phyloP scores from a whole-genome alignment of 805 yeast species.

The Hanseniaspora nectarophila region DNA sequence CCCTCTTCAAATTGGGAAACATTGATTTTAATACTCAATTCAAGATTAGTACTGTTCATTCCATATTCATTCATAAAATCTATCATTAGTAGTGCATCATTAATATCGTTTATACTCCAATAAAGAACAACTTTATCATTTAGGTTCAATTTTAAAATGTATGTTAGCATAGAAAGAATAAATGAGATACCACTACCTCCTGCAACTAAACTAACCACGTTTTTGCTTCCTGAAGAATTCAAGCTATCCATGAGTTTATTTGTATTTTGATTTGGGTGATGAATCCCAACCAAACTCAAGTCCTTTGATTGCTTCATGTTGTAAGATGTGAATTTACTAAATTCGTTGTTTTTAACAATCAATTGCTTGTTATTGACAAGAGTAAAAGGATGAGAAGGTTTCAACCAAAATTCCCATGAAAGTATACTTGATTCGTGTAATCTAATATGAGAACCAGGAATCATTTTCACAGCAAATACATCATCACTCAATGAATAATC shows the following conservation, averaged over 20 bases:
- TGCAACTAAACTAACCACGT: constrained; percentile 35
- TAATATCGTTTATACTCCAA: constrained; percentile 43
- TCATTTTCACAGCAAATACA: background rate
- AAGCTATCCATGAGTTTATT: constrained; percentile 31
- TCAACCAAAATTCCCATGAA: constrained; percentile 36
- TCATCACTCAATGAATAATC: constrained; percentile 16
- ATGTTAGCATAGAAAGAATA: constrained; percentile 29
- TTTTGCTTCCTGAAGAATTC: background rate
- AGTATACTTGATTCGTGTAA: constrained; percentile 30
- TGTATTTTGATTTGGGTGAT: constrained; percentile 20
- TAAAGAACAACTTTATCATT: constrained; percentile 26
- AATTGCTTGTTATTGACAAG: constrained; percentile 35
- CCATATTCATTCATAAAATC: constrained; percentile 17
- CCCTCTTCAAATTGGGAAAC: background rate
- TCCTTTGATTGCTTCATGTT: background rate
- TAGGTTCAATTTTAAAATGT: background rate
- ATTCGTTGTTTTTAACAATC: constrained; percentile 4
- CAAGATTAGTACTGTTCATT: background rate
- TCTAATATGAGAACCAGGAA: constrained; percentile 51
- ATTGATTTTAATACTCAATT: background rate
- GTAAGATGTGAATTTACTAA: constrained; percentile 1
- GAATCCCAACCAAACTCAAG: background rate
- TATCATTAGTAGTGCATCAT: constrained; percentile 40
- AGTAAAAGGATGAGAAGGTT: constrained; percentile 61
- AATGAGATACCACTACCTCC: constrained; percentile 69